phyloP scores from a whole-genome alignment of 306 rosid species.

The Begonia fuchsioides region DNA sequence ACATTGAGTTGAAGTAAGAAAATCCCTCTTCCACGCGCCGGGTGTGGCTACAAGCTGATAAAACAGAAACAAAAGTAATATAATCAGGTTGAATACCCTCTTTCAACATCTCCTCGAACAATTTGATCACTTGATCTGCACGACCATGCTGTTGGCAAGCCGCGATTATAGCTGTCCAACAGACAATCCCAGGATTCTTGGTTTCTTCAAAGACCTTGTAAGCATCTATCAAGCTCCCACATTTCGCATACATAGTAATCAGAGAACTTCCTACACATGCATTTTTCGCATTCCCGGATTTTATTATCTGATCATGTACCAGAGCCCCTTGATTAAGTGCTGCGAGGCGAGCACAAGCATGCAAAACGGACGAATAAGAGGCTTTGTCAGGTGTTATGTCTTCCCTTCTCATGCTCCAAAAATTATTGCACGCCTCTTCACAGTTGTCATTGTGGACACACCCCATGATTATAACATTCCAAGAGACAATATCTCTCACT shows the following conservation, averaged over 20 bases:
- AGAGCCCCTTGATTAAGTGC: slow-evolving; percentile 31
- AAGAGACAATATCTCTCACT: slow-evolving; percentile 35
- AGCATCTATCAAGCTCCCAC: slow-evolving; percentile 40
- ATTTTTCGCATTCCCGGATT: slow-evolving; percentile 28
- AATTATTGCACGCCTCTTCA: slow-evolving; percentile 35
- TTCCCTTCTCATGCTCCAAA: slow-evolving; percentile 34
- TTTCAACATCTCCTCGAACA: slow-evolving; percentile 39
- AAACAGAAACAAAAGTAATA: slow-evolving; percentile 46
- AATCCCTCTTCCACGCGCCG: slow-evolving; percentile 43
- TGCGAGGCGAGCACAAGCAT: slow-evolving; percentile 37
- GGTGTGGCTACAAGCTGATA: slow-evolving; percentile 51
- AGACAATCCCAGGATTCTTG: slow-evolving; percentile 30
- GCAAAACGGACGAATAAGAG: slow-evolving; percentile 36
- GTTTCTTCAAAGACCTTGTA: slow-evolving; percentile 24
- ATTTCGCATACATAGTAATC: slow-evolving; percentile 50
- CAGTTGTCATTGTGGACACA: slow-evolving; percentile 20
- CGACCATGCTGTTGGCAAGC: slow-evolving; percentile 53
- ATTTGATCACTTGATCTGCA: slow-evolving; percentile 30
- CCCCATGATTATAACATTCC: slow-evolving; percentile 45
- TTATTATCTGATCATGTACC: slow-evolving; percentile 33
- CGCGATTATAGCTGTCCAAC: slow-evolving; percentile 56
- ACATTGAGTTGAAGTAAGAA: slow-evolving; percentile 38
- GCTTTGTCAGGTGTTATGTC: slow-evolving; percentile 36
- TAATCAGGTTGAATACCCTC: slow-evolving; percentile 32
- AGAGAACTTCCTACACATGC: slow-evolving; percentile 30